Base-by-base conservation (phyloP, 2,329 filamentous ascomycete genomes). In the Plectosphaerella cucumerina region DNA sequence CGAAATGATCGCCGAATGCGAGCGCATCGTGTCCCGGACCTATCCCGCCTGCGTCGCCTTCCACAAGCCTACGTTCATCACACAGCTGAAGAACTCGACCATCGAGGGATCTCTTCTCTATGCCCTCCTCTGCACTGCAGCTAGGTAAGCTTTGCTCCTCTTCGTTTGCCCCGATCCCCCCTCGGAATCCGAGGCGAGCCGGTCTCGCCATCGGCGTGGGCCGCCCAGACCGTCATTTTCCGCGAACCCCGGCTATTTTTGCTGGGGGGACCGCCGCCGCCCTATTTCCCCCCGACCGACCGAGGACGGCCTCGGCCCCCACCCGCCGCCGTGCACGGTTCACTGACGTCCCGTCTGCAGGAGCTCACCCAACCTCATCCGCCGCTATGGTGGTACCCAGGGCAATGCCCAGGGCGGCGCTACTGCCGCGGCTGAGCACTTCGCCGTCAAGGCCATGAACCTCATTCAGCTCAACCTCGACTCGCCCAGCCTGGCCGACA, bases 21-120 rank as follows among this genome's bases (percentile, higher is more conserved):
- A 84, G 66, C 74, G 80, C 52, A 78, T 83, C 61, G 77, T 84
- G 59, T 76, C 74, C 59, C 83, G 81, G 70, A 81, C 79, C 14
- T 74, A 83, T 58, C 80, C 80, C 37, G 78, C 80, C 55, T 83
- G 79, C 61, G 78, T 84, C 41, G 80, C 80, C 60, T 84, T 84
- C 62, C 80, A 84, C 69, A 83, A 82, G 68, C 80, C 80, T 8
- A 80, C 80, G 3, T 83, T 83, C 64, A 64, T 84, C 33, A 78
- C 81, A 65, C 80, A 82, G 62, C 71, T 84, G 47, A 83, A 82
- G 69, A 79, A 72, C 58, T 74, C 70, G 20, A 72, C 73, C 3
- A 71, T 84, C 33, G 80, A 84, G 52, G 69, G 75, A 26, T 78
- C 77, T 45, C 77, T 84, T 56, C 72, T 82, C 50, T 81, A 82